These are phyloP conservation scores for Lentinula novae-zelandiae DNA, from an alignment of 1,284 basidiomycete genomes.

Conservation along the genomic window DNA sequence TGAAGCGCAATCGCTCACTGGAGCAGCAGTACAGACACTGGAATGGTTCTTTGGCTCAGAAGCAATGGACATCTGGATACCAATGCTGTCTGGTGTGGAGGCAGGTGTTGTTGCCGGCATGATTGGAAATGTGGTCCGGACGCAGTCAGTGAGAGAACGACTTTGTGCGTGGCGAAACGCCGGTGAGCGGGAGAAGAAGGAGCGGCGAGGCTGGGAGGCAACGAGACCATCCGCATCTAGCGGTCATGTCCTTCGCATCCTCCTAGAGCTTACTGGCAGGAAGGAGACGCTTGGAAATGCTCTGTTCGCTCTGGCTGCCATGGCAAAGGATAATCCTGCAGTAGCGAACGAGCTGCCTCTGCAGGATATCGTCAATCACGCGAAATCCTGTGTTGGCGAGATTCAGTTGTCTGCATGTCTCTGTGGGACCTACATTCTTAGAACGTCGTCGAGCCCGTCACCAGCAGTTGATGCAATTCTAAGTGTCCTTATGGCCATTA, in stretches of 20 bases:
- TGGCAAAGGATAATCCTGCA: slow-evolving; percentile 61
- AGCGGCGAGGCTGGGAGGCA: slow-evolving; percentile 67
- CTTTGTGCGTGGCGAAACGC: slow-evolving; percentile 46
- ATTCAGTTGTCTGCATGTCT: slow-evolving; percentile 65
- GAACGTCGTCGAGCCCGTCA: slow-evolving; percentile 31
- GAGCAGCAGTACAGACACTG: slow-evolving; percentile 1
- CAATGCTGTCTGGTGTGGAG: slow-evolving; percentile 37
- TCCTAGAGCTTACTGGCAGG: background rate
- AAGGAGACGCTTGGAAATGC: slow-evolving; percentile 66
- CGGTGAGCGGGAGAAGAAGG: slow-evolving; percentile 49
- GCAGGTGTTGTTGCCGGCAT: background rate
- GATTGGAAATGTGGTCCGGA: background rate
- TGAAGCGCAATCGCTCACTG: background rate
- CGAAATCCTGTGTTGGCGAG: slow-evolving; percentile 50
- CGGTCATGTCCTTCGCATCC: slow-evolving; percentile 47
- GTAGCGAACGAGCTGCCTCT: slow-evolving; percentile 48
- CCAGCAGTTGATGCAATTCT: slow-evolving; percentile 51
- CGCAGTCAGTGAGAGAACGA: slow-evolving; percentile 55
- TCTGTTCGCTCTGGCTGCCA: slow-evolving; percentile 63
- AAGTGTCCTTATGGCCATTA: slow-evolving; percentile 57
- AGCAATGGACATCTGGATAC: slow-evolving; percentile 62
- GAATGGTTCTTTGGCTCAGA: slow-evolving; percentile 37
- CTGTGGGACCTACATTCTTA: slow-evolving; percentile 58
- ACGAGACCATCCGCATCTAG: slow-evolving; percentile 43
- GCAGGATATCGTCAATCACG: slow-evolving; percentile 33